Base-by-base conservation (phyloP, 257 asterid species). In the Lithospermum erythrorhizon region DNA sequence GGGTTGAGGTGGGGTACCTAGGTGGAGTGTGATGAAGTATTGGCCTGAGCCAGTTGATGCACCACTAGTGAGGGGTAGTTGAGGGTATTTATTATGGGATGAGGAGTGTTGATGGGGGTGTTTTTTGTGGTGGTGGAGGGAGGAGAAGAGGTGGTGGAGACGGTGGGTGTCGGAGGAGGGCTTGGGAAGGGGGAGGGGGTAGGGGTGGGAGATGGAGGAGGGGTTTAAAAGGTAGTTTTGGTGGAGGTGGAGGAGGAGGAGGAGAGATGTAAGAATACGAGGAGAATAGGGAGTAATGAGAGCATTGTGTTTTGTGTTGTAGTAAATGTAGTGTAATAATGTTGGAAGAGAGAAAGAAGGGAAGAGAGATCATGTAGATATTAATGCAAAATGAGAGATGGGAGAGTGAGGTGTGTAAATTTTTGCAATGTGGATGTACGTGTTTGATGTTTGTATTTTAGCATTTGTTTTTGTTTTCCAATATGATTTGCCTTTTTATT, bases 11-110 rank as follows among this genome's bases (percentile, higher is more conserved):
- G 97, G 97, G 53, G 94, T 78, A 22, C 97, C 95, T 23, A 89
- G 71, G 61, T 82, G 78, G 52, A 89, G 83, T 13, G 85, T 65
- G 52, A 86, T 90, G 66, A 86, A 84, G 75, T 89, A 89, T 76
- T 89, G 94, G 9, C 97, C 97, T 69, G 87, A 65, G 64, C 97
- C 97, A 58, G 75, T 70, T 53, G 95, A 70, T 0, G 95, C 89
- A 27, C 89, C 94, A 73, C 95, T 86, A 63, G 65, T 81, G 6
- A 89, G 61, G 0, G 97, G 97, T 14, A 89, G 78, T 19, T 65
- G 62, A 51, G 85, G 74, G 16, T 53, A 17, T 24, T 18, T 20
- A 55, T 57, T 16, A 55, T 57, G 21, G 48, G 21, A 15, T 6
- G 58, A 55, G n/a, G 4, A 27, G 13, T 21, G 55, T 15, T 48